Conservation (phyloP, 2,329 filamentous ascomycete species). For the Colletotrichum tropicicola region DNA sequence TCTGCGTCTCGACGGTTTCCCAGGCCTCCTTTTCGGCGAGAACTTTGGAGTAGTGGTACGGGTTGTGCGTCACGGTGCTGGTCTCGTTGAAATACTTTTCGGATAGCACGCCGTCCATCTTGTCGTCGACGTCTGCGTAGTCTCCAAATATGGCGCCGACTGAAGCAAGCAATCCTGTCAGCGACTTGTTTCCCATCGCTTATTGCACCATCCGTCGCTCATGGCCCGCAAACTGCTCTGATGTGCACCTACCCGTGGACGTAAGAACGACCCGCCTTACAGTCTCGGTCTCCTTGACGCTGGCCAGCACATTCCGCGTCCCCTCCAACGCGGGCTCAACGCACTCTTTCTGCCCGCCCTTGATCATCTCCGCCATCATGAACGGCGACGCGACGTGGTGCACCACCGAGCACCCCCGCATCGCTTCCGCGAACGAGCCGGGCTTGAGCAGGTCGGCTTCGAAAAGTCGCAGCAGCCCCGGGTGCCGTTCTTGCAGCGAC, state of each 20-base stretch:
- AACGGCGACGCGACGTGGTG: conserved; percentile 47
- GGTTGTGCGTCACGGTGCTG: conserved; percentile 35
- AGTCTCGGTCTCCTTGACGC: conserved; percentile 33
- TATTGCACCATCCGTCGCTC: too few species aligned
- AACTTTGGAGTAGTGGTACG: conserved; percentile 39
- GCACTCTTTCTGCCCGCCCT: conserved; percentile 35
- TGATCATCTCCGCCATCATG: conserved; percentile 35
- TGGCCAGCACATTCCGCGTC: conserved; percentile 36
- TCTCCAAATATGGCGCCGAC: conserved; percentile 38
- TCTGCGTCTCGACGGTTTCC: conserved; percentile 33
- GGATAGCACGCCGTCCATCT: conserved; percentile 32
- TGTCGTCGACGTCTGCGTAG: conserved; percentile 34
- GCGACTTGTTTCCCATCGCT: too few species aligned
- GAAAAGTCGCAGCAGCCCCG: not conserved
- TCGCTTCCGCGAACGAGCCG: conserved; percentile 39
- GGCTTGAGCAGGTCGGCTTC: conserved; percentile 39
- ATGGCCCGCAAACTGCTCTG: too few species aligned
- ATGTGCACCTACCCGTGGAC: conserved; percentile 32
- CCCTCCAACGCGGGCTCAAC: conserved; percentile 38
- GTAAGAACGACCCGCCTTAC: conserved; percentile 35
- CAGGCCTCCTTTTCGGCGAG: conserved; percentile 39
- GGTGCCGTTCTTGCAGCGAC: not conserved
- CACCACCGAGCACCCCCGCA: conserved; percentile 39
- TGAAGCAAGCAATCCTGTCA: not conserved
- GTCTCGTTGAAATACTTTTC: conserved; percentile 36